A percentile compares a stretch with the other conserved stretches of the same genome.
Conservation (phyloP, 495 filamentous ascomycete species). For the Tuber brumale region DNA sequence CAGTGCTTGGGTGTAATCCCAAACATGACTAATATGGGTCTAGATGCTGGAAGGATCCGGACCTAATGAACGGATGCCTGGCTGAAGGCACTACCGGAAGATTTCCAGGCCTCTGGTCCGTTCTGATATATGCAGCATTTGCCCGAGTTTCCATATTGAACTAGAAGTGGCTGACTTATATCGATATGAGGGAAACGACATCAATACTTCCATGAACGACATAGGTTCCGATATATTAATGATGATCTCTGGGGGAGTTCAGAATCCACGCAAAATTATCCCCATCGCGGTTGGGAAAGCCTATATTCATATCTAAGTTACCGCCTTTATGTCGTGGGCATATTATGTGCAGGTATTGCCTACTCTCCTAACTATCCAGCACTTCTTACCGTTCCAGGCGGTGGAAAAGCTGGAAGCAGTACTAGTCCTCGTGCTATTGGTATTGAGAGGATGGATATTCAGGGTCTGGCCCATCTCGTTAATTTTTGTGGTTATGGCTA, state of each 20-base stretch:
- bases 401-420: not conserved
- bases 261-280: not conserved
- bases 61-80: constrained; percentile 58
- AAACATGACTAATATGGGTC: constrained; percentile 64
- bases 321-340: not conserved
- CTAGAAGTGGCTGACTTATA: not conserved
- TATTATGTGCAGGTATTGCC: not conserved
- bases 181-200: not conserved
- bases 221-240: not conserved
- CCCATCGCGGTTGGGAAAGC: not conserved
- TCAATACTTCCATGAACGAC: not conserved
- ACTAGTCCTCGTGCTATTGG: not conserved
- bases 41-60: constrained; percentile 62
- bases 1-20: constrained; percentile 61
- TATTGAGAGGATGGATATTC: not conserved
- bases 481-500: not conserved
- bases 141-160: constrained; percentile 35
- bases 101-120: constrained; percentile 48
- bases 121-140: constrained; percentile 48
- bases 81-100: constrained; percentile 46
- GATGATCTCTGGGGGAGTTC: not conserved
- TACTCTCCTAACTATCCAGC: not conserved
- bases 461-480: not conserved
- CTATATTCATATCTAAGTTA: not conserved
- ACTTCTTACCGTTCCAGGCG: not conserved